Conservation (phyloP, 306 rosid genomes). For the Mimosa bimucronata region DNA sequence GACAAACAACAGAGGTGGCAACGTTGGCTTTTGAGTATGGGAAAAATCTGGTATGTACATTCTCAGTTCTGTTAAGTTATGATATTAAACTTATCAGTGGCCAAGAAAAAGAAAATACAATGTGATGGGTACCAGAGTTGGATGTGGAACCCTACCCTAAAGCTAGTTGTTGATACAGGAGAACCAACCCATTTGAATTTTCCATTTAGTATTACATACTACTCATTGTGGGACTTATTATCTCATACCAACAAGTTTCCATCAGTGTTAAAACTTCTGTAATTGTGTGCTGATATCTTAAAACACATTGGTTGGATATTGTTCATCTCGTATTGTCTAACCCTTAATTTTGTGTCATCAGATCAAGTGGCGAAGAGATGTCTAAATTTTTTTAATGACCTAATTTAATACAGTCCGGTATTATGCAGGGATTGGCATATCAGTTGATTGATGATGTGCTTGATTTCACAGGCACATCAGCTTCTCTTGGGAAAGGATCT, state of each 20-base stretch:
- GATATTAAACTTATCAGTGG: not conserved
- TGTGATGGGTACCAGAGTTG: not conserved
- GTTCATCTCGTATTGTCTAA: not conserved
- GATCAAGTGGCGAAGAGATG: not conserved
- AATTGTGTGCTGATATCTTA: not conserved
- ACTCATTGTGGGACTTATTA: not conserved
- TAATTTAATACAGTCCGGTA: constrained; percentile 23
- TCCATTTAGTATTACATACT: not conserved
- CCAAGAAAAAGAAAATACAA: not conserved
- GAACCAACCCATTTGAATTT: not conserved
- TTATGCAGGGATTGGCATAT: constrained; percentile 87
- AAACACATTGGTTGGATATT: not conserved
- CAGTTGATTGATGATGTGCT: constrained; percentile 94
- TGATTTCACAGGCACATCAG: constrained; percentile 88
- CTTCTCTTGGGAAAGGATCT: constrained; percentile 98
- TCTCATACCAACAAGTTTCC: not conserved
- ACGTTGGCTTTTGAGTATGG: constrained; percentile 85
- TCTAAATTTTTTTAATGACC: constrained; percentile 12
- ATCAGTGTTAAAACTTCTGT: not conserved
- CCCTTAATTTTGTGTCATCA: not conserved
- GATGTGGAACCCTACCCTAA: not conserved
- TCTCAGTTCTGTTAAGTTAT: not conserved
- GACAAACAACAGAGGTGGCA: constrained; percentile 91
- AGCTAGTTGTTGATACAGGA: not conserved
- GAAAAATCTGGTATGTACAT: constrained; percentile 86